Evolutionary conservation across 495 filamentous ascomycete species (phyloP), one percentile per base, ranked within the genome.

Genomic region (Xylaria castorea): DNA sequence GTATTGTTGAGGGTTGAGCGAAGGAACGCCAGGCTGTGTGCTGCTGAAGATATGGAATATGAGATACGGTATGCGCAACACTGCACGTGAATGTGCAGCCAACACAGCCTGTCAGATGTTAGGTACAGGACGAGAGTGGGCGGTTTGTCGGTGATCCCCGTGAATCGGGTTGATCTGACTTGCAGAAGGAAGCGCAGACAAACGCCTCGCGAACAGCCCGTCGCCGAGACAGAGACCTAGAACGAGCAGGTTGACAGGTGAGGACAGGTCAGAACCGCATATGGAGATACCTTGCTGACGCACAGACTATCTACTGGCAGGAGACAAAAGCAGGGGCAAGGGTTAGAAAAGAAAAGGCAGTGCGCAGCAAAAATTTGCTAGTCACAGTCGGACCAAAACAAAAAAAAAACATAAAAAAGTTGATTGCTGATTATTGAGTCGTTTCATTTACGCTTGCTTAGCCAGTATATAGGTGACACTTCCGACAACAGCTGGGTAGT

Each of bases 301-400:
- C 63, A 66, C 63, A n/a, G 63, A 34, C 38, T 42, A 64, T 57
- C 25, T 57, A 34, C 18, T 38, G 30, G 30, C 22, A 46, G 16
- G 50, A 30, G 20, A 55, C 48, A 34, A 42, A 68, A 68, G 66
- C 50, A 68, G 66, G 66, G 66, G 66, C 34, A 55, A 44, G 66
- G 66, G 50, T 30, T 42, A 42, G 66, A 68, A n/a, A 25, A 57
- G 14, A 44, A 64, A 30, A 18, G 61, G 61, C 20, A 64, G 61
- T 42, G 18, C 11, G 34, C 32, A 38, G 58, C 58, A n/a, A 36
- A 60, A 30, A 38, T 38, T 38, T 38, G 58, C 32, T 61, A 64
- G 60, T 63, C 36, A 32, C 60, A 44, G 42, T 63, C 60, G 22
- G 38, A 48, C 62, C 8, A 34, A 34, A 36, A n/a, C n/a, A n/a